Evolutionary conservation across 1,284 basidiomycete genomes (phyloP).

Genomic region (Ganoderma lingzhi): DNA sequence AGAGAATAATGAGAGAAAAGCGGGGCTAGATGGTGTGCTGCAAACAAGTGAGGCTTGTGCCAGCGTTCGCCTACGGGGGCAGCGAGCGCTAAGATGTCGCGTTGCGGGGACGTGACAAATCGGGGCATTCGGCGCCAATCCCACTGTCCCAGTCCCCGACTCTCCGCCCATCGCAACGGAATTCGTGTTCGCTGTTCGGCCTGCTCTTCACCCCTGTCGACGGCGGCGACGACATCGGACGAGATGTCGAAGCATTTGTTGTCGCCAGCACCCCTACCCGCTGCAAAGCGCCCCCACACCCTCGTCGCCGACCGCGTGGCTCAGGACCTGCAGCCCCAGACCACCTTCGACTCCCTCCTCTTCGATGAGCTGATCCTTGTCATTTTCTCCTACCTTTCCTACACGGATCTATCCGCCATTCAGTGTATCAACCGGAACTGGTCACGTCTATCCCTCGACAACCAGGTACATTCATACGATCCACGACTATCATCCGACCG

Average conservation of each 20-base stretch:
- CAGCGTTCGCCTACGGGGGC: no score
- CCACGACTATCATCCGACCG: conserved; percentile 9
- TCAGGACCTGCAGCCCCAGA: conserved; percentile 19
- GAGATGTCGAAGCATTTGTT: conserved; percentile 21
- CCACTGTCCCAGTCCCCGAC: background rate
- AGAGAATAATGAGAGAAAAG: no score
- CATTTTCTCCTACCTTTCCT: conserved; percentile 76
- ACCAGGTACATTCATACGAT: conserved; percentile 54
- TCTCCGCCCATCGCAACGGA: background rate
- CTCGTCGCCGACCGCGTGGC: background rate
- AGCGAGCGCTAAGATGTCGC: no score
- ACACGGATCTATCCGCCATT: conserved; percentile 68
- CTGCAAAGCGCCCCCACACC: conserved; percentile 63
- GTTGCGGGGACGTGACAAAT: background rate
- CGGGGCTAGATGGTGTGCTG: no score
- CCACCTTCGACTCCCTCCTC: conserved; percentile 58
- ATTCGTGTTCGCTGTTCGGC: background rate
- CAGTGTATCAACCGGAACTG: conserved; percentile 73
- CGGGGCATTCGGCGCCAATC: no score
- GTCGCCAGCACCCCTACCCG: conserved; percentile 53
- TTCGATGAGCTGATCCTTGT: conserved; percentile 79
- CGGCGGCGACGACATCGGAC: background rate
- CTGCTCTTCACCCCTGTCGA: background rate
- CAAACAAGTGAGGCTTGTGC: no score
- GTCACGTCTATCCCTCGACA: conserved; percentile 66